Evolutionary conservation across 2,329 filamentous ascomycete species (phyloP).

Genomic region (Phialocephala subalpina): DNA sequence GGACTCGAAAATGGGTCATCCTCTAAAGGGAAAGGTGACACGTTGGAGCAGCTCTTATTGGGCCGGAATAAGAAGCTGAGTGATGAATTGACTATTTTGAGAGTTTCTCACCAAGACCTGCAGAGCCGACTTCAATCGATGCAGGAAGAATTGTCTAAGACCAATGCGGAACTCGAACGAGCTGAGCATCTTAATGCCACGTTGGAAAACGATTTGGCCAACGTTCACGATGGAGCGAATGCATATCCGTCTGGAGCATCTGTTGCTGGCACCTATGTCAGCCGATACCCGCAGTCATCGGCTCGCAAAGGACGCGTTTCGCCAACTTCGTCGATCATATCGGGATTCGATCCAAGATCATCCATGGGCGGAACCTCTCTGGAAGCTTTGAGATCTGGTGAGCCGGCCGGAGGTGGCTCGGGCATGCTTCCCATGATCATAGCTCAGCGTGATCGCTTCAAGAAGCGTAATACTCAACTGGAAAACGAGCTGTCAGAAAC

Average conservation of each 20-base stretch:
- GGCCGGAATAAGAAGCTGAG: slow-evolving; percentile 96
- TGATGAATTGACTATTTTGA: slow-evolving; percentile 90
- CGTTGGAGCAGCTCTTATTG: slow-evolving; percentile 88
- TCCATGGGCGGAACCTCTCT: slow-evolving; percentile 56
- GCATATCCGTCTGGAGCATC: slow-evolving; percentile 90
- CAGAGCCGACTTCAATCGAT: slow-evolving; percentile 81
- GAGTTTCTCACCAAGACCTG: slow-evolving; percentile 93
- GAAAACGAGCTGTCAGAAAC: slow-evolving; percentile 89
- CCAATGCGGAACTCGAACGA: slow-evolving; percentile 86
- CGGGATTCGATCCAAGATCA: slow-evolving; percentile 82
- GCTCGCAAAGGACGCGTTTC: slow-evolving; percentile 70
- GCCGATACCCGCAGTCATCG: slow-evolving; percentile 77
- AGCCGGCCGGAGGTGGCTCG: slow-evolving; percentile 76
- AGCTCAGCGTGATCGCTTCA: slow-evolving; percentile 96
- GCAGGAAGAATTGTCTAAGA: slow-evolving; percentile 83
- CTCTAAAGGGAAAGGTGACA: slow-evolving; percentile 73
- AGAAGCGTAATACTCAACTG: slow-evolving; percentile 90
- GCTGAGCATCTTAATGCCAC: slow-evolving; percentile 86
- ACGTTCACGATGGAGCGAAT: slow-evolving; percentile 85
- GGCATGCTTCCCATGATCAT: slow-evolving; percentile 98
- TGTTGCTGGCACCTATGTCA: slow-evolving; percentile 89
- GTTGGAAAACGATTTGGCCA: slow-evolving; percentile 89
- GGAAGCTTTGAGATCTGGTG: slow-evolving; percentile 65
- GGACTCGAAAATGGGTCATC: slow-evolving; percentile 55
- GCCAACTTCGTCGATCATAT: slow-evolving; percentile 97